Percentiles rank a stretch among this genome's conserved stretches.
Conservation (phyloP, 805 yeast genomes). For the Ogataea nitratoaversa region DNA sequence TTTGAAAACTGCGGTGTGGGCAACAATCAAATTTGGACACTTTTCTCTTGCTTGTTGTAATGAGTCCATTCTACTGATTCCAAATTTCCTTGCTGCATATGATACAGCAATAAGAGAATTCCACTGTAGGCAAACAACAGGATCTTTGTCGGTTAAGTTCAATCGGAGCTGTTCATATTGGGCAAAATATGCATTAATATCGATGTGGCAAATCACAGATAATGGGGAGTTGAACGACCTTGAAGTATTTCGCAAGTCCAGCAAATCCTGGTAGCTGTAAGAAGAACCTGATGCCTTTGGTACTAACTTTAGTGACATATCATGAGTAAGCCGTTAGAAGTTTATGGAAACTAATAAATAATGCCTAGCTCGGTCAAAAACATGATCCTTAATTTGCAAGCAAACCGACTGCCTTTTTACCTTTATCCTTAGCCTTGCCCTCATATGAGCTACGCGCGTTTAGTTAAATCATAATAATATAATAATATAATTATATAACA, state of each 20-base stretch:
- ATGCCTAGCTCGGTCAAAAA: too few relatives aligned
- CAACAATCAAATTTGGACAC: conserved; percentile 72
- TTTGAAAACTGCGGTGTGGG: conserved; percentile 91
- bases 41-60: conserved; percentile 63
- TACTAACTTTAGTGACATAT: conserved; percentile 2
- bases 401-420: neutral
- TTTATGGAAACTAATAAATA: too few relatives aligned
- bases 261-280: conserved; percentile 47
- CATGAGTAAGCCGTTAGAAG: too few relatives aligned
- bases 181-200: conserved; percentile 93
- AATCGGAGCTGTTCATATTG: conserved; percentile 84
- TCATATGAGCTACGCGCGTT: too few relatives aligned
- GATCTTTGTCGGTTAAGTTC: conserved; percentile 60
- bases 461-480: neutral
- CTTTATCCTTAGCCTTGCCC: too few relatives aligned
- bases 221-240: conserved; percentile 61
- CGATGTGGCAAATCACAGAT: conserved; percentile 79
- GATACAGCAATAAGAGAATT: conserved; percentile 81
- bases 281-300: conserved; percentile 30
- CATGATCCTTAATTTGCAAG: too few relatives aligned
- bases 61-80: conserved; percentile 74
- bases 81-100: conserved; percentile 82
- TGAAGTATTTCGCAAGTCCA: conserved; percentile 40
- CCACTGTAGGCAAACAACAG: conserved; percentile 97
- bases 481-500: too few relatives aligned